Conservation (phyloP, 2,329 filamentous ascomycete species). For the Sclerotinia subarctica region DNA sequence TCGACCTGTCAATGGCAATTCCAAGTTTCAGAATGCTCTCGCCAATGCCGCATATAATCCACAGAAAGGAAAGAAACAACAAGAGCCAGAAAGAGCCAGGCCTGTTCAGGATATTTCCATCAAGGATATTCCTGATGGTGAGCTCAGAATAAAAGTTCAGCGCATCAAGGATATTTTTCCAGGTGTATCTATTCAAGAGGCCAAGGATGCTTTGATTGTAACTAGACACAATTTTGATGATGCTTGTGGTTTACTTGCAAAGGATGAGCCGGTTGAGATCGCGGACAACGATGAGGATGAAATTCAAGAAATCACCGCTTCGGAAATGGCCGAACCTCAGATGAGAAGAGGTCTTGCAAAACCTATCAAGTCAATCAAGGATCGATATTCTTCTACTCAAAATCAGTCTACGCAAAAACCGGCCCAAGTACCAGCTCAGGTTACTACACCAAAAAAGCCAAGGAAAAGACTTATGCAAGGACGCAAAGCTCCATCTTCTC, state of each 20-base stretch:
- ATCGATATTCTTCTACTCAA: constrained; percentile 55
- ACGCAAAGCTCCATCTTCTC: constrained; percentile 34
- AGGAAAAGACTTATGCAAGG: constrained; percentile 39
- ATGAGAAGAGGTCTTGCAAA: constrained; percentile 54
- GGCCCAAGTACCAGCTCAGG: constrained; percentile 21
- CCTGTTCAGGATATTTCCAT: constrained; percentile 46
- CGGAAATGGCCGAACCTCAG: constrained; percentile 42
- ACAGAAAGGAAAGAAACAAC: constrained; percentile 32
- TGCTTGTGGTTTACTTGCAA: constrained; percentile 48
- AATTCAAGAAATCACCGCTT: constrained; percentile 24
- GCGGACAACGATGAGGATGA: constrained; percentile 41
- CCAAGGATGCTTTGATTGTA: constrained; percentile 48
- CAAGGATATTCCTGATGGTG: constrained; percentile 50
- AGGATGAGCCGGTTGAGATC: constrained; percentile 25
- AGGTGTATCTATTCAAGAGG: constrained; percentile 44
- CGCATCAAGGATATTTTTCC: constrained; percentile 50
- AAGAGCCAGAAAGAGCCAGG: constrained; percentile 45
- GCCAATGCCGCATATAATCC: constrained; percentile 30
- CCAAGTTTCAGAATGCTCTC: constrained; percentile 37
- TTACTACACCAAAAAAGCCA: constrained; percentile 33
- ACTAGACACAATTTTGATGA: constrained; percentile 54
- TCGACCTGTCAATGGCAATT: constrained; percentile 44
- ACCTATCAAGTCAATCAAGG: constrained; percentile 53
- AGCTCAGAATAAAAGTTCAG: constrained; percentile 49
- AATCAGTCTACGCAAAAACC: constrained; percentile 33